A percentile compares a stretch with the other conserved stretches of the same genome.
Evolutionary conservation across 164 flowering plant species (phyloP).

Genomic region (Nymphaea thermarum): DNA sequence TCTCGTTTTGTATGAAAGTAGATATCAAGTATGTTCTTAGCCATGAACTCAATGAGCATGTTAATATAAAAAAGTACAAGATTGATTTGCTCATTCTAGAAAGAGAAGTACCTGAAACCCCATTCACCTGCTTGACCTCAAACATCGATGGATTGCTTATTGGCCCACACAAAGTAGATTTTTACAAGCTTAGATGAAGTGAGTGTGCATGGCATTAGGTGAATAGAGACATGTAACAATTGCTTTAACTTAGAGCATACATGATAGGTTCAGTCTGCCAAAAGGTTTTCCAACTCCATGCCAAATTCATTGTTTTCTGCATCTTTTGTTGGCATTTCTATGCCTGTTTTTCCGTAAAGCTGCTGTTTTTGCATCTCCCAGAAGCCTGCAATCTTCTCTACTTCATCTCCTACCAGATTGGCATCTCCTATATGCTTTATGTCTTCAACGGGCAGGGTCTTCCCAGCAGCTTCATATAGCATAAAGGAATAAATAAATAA

Average conservation of each 20-base stretch:
- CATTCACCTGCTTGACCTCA: too few relatives aligned
- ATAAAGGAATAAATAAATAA: neutral
- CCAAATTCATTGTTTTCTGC: conserved; percentile 16
- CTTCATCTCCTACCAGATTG: conserved; percentile 32
- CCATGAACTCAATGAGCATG: too few relatives aligned
- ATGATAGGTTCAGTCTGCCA: conserved; percentile 4
- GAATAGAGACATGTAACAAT: neutral
- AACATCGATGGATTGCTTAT: too few relatives aligned
- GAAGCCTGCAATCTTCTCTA: conserved; percentile 30
- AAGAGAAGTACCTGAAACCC: too few relatives aligned
- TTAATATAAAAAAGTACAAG: too few relatives aligned
- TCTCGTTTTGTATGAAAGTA: too few relatives aligned
- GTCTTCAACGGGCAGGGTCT: conserved; percentile 39
- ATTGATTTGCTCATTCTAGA: neutral
- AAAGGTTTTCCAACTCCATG: conserved; percentile 20
- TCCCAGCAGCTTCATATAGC: conserved; percentile 38
- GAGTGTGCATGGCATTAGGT: neutral
- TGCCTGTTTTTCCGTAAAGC: conserved; percentile 36
- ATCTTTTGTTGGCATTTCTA: conserved; percentile 6
- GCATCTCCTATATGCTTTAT: conserved; percentile 55
- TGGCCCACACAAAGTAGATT: too few relatives aligned
- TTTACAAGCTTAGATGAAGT: too few relatives aligned
- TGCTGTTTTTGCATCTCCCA: conserved; percentile 47
- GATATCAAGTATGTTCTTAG: too few relatives aligned
- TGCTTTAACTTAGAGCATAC: neutral